Evolutionary conservation across 2,329 filamentous ascomycete genomes (phyloP).

Genomic region (Coleophoma cylindrospora): DNA sequence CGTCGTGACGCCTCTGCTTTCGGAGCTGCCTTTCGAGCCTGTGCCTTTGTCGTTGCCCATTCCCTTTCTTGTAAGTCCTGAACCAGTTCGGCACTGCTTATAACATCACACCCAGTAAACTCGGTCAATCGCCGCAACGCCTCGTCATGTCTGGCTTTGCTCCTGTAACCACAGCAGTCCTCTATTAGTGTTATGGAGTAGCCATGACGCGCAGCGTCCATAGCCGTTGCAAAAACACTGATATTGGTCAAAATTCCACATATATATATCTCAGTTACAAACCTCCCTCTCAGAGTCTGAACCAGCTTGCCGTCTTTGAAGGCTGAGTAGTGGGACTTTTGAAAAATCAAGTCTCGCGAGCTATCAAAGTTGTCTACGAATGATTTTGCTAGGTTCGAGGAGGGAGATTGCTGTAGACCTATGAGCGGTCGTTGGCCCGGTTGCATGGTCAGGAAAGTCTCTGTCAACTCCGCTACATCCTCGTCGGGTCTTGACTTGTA

Average conservation of each 20-base stretch:
- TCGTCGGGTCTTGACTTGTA: conserved; percentile 8
- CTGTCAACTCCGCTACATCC: conserved; percentile 9
- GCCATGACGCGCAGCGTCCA: conserved; percentile 85
- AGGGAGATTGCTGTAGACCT: conserved; percentile 38
- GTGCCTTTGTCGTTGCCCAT: conserved; percentile 6
- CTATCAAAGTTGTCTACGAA: conserved; percentile 39
- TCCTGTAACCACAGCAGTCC: conserved; percentile 82
- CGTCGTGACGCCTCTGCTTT: conserved; percentile 10
- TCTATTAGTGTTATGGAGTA: conserved; percentile 82
- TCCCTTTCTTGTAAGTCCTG: conserved; percentile 14
- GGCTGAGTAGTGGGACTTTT: conserved; percentile 82
- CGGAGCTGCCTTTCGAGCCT: conserved; percentile 8
- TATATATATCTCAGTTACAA: conserved; percentile 85
- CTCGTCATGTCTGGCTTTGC: conserved; percentile 55
- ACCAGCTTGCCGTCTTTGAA: conserved; percentile 73
- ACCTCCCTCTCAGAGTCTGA: conserved; percentile 71
- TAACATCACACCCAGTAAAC: conserved; percentile 26
- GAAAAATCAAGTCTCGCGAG: conserved; percentile 41
- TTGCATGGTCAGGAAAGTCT: conserved; percentile 22
- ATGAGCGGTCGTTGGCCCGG: conserved; percentile 28
- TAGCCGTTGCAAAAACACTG: conserved; percentile 83
- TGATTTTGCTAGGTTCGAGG: conserved; percentile 37
- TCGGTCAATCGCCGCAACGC: conserved; percentile 21
- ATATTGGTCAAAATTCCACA: conserved; percentile 84
- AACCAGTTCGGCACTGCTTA: conserved; percentile 21